Conservation (phyloP, 768 basidiomycete species). For the Mycena chlorophos region DNA sequence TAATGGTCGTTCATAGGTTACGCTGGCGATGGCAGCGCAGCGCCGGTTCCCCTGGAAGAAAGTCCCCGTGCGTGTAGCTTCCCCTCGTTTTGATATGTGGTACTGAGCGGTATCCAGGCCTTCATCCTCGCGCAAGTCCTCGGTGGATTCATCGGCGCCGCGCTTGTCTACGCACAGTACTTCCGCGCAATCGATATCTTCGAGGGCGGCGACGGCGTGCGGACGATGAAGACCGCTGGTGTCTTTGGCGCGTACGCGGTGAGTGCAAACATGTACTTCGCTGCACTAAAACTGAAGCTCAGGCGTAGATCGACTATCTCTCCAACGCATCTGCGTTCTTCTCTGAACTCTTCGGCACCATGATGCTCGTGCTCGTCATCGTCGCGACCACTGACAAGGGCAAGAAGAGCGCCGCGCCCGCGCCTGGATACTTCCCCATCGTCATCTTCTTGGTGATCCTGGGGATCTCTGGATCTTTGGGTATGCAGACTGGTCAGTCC, state of each 20-base stretch:
- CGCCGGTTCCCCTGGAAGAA: slow-evolving; percentile 60
- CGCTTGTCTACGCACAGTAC: slow-evolving; percentile 55
- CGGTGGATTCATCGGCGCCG: slow-evolving; percentile 51
- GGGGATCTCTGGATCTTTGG: slow-evolving; percentile 49
- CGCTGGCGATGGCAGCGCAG: slow-evolving; percentile 37
- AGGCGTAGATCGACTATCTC: slow-evolving; percentile 13
- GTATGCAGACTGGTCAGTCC: slow-evolving; percentile 44
- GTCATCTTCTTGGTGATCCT: slow-evolving; percentile 47
- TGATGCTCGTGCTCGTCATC: slow-evolving; percentile 46
- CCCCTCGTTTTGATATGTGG: background rate
- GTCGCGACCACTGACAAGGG: slow-evolving; percentile 40
- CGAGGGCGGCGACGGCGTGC: slow-evolving; percentile 47
- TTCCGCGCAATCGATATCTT: slow-evolving; percentile 58
- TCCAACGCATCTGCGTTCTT: slow-evolving; percentile 20
- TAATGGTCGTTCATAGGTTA: slow-evolving; percentile 14
- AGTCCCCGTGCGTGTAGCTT: slow-evolving; percentile 38
- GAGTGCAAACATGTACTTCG: too few relatives aligned
- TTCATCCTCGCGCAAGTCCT: slow-evolving; percentile 55
- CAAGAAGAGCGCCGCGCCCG: slow-evolving; percentile 39
- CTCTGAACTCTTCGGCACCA: slow-evolving; percentile 37
- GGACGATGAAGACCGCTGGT: slow-evolving; percentile 47
- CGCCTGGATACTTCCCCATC: slow-evolving; percentile 43
- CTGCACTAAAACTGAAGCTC: background rate
- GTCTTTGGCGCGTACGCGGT: slow-evolving; percentile 19
- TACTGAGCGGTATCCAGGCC: background rate